Evolutionary conservation across 345 rosid species (phyloP), one percentile per base, ranked within the genome.

Genomic region (Conringia planisiliqua): DNA sequence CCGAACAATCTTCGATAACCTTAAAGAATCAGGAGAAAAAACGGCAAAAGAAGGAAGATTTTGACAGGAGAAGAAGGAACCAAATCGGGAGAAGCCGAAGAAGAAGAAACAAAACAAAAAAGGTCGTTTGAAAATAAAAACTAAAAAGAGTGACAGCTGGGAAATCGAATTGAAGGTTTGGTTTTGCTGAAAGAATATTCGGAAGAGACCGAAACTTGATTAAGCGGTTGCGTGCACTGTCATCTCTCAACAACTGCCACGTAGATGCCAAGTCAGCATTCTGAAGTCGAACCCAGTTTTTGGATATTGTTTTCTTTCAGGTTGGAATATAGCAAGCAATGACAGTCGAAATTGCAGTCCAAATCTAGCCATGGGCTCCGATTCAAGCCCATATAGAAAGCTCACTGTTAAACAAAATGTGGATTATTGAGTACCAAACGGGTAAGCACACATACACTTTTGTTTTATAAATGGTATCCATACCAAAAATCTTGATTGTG

Each of bases 141-240:
- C 11, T 47, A 3, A 10, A 39, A 44, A 62, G 73, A 57, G 76
- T 72, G 81, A 71, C 81, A 78, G 77, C 77, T 78, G 77, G 68
- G 77, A 48, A 65, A 72, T 71, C 24, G 56, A 70, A 56, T 46
- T 48, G 72, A 58, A 71, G 43, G 59, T 47, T 56, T 58, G 67
- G 38, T 62, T 71, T 58, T 56, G 68, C 18, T 36, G 40, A 39
- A 50, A 36, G 72, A 77, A 77, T 71, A 77, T 63, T 65, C 77
- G 71, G 6, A 35, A 62, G 59, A 54, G 32, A 51, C 3, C 39
- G 20, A 51, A 66, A 67, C 26, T 40, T 44, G 55, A 13, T 65
- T 39, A 0, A 59, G 63, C 77, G 68, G 72, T 78, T 78, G 77
- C 81, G 81, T 78, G 73, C 42, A 29, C 57, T 59, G 68, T 54